Conservation (phyloP, 1,139 yeast species). For the Magnusiomyces fungicola region DNA sequence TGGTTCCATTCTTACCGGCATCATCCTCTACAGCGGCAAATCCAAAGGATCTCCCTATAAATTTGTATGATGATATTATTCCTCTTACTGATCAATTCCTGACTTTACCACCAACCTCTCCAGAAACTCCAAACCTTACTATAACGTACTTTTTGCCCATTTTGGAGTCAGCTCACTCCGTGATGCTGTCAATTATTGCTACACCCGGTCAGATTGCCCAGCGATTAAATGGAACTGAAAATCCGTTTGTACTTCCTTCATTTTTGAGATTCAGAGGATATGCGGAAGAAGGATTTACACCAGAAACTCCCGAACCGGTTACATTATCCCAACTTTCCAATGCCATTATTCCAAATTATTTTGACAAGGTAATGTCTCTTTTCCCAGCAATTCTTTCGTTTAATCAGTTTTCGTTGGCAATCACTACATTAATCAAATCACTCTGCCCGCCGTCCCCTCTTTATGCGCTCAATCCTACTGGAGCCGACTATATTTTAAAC, state of each 20-base stretch:
- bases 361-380: conserved; percentile 38
- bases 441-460: conserved; percentile 40
- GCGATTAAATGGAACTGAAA: conserved; percentile 10
- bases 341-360: conserved; percentile 31
- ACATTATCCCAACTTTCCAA: conserved; percentile 28
- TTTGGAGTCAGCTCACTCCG: conserved; percentile 64
- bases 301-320: conserved; percentile 6
- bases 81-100: conserved; percentile 41
- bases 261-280: conserved; percentile 8
- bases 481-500: conserved; percentile 37
- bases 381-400: conserved; percentile 54
- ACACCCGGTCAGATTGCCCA: conserved; percentile 11
- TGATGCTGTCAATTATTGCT: conserved; percentile 37
- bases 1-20: conserved; percentile 34
- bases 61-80: conserved; percentile 36
- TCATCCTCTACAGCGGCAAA: conserved; percentile 9
- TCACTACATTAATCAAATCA: conserved; percentile 49
- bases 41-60: conserved; percentile 22
- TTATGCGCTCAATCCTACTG: conserved; percentile 26
- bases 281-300: conserved; percentile 13
- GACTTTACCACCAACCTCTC: conserved; percentile 25
- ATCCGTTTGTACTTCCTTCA: conserved; percentile 25
- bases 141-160: conserved; percentile 32
- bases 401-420: conserved; percentile 51
- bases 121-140: conserved; percentile 6